Conservation (phyloP, 345 rosid species). For the Aegle marmelos region DNA sequence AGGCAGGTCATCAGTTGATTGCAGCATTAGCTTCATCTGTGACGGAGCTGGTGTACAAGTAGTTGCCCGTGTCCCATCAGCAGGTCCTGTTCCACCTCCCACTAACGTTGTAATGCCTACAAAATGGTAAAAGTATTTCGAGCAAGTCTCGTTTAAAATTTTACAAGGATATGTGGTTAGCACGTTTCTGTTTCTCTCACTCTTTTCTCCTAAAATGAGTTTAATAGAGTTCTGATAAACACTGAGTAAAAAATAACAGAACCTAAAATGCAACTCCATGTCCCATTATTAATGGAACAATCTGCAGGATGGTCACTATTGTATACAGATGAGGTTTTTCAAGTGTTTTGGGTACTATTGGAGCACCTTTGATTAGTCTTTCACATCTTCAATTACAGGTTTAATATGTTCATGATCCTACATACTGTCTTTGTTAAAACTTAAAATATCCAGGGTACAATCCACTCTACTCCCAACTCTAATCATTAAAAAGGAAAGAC, state of each 20-base stretch:
- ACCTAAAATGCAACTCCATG: background rate
- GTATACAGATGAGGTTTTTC: background rate
- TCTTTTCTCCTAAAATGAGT: background rate
- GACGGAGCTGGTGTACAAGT: conserved; percentile 87
- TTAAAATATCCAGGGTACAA: background rate
- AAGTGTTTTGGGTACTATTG: background rate
- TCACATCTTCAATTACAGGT: background rate
- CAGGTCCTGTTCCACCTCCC: conserved; percentile 99
- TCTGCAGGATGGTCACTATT: background rate
- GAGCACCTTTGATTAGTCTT: background rate
- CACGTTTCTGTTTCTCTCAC: background rate
- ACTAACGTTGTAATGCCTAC: conserved; percentile 86
- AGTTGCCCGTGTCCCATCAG: conserved; percentile 94
- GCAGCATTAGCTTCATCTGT: conserved; percentile 93
- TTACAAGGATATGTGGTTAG: background rate
- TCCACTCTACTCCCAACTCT: background rate
- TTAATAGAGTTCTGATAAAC: background rate
- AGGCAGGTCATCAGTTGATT: conserved; percentile 89
- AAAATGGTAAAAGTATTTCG: conserved; percentile 14
- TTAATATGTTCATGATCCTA: background rate
- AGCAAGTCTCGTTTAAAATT: conserved; percentile 4
- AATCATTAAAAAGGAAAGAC: background rate
- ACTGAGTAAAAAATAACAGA: background rate
- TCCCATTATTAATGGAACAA: background rate
- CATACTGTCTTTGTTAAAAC: background rate